These are phyloP conservation scores for Verticillium isaacii DNA, from an alignment of 2,329 filamentous ascomycete species.

Conservation along the genomic window DNA sequence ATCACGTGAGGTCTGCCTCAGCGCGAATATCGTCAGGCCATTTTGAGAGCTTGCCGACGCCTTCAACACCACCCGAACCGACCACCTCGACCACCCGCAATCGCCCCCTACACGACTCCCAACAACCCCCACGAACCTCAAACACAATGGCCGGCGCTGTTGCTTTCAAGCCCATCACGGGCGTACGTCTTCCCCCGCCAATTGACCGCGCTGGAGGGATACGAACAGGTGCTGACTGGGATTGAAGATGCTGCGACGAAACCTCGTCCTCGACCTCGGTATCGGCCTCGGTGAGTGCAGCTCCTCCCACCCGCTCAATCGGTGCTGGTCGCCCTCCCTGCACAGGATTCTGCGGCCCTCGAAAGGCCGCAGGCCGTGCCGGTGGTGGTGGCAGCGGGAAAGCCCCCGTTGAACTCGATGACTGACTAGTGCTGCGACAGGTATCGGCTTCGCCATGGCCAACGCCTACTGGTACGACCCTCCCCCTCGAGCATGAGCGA, in stretches of 20 bases:
- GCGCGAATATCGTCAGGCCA: constrained; percentile 5
- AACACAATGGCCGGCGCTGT: constrained; percentile 39
- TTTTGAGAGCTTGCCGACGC: not conserved
- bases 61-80: not conserved
- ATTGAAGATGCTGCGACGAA: constrained; percentile 54
- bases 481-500: not conserved
- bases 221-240: constrained; percentile 26
- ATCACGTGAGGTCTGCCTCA: constrained; percentile 3
- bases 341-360: not conserved
- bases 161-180: constrained; percentile 49
- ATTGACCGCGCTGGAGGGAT: not conserved
- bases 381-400: not conserved
- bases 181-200: constrained; percentile 37
- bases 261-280: constrained; percentile 51
- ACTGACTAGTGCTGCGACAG: constrained; percentile 23
- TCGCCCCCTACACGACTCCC: not conserved
- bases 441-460: constrained; percentile 49
- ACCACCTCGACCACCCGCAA: not conserved
- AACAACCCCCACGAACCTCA: constrained; percentile 5
- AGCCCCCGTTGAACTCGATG: not conserved
- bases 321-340: not conserved
- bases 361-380: not conserved
- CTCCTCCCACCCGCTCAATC: not conserved
- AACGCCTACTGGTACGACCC: constrained; percentile 52
- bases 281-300: constrained; percentile 49